Evolutionary conservation across 2,329 filamentous ascomycete genomes (phyloP), one percentile per base, ranked within the genome.

Genomic region (Rhytidhysteron rufulum): DNA sequence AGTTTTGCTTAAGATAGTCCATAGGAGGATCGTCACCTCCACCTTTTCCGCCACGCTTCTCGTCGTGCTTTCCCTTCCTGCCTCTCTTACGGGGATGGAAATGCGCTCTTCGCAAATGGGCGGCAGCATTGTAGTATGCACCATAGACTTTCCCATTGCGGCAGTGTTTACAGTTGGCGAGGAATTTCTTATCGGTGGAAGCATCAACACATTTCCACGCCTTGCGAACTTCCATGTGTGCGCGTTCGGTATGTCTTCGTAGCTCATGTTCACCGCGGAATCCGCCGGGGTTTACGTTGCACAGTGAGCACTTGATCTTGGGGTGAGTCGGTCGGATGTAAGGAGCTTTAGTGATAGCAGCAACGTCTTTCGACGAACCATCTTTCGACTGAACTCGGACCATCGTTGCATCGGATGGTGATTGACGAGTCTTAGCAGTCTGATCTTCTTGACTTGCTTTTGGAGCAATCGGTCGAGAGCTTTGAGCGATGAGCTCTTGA

Each of bases 111-210:
- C 90, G 79, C 7, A 97, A 76, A 61, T 97, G 91, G 0, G 89
- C 91, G 0, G 89, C 89, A 1, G 90, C 91, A 55, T 97, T 97
- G 69, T 97, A 96, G 68, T 96, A 93, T 13, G 86, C 87, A 3
- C 86, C 86, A 54, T 97, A 97, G 43, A 79, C 77, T 71, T 95
- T 96, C 40, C 77, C 70, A 32, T 77, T 76, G 35, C 75, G 77
- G 64, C 91, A 97, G 34, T 86, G 79, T 66, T 95, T 95, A 78
- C 90, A 96, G 51, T 85, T 85, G 37, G 74, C 72, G 24, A 97
- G 77, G 30, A 89, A 83, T 66, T 77, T 68, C 77, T 75, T 65
- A 68, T 80, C 60, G 52, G 73, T 53, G 63, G 77, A 69, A 18
- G 75, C 75, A 47, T 84, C 80, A 29, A 79, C 70, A 54, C 79